phyloP scores from a whole-genome alignment of 2,329 filamentous ascomycete genomes.

The Shiraia sp. region DNA sequence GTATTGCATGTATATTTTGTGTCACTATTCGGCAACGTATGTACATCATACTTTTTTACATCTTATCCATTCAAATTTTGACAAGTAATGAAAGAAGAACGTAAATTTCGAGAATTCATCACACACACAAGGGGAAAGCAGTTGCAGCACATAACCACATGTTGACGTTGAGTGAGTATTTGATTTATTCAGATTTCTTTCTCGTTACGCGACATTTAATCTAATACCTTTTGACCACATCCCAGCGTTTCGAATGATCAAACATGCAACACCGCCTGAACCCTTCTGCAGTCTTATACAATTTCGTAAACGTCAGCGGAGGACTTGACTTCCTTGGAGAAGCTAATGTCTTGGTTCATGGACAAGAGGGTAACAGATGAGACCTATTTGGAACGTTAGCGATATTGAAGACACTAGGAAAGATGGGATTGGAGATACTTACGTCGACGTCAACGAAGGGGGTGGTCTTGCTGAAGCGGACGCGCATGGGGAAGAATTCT shows the following conservation, averaged over 20 bases:
- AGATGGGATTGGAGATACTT: slow-evolving; percentile 52
- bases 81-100: too few species aligned
- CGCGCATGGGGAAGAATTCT: slow-evolving; percentile 97
- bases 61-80: too few species aligned
- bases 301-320: slow-evolving; percentile 76
- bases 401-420: neutral
- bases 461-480: slow-evolving; percentile 81
- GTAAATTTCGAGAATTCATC: too few species aligned
- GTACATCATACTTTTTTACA: too few species aligned
- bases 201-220: neutral
- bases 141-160: too few species aligned
- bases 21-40: too few species aligned
- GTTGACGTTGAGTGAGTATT: too few species aligned
- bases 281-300: slow-evolving; percentile 55
- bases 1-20: too few species aligned
- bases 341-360: slow-evolving; percentile 77
- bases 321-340: slow-evolving; percentile 80
- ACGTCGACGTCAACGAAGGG: slow-evolving; percentile 95
- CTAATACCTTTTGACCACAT: neutral
- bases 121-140: too few species aligned
- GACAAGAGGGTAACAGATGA: slow-evolving; percentile 71
- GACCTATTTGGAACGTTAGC: slow-evolving; percentile 57
- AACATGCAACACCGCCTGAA: neutral
- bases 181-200: too few species aligned
- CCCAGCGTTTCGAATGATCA: neutral